Evolutionary conservation across 257 asterid genomes (phyloP).

Genomic region (Forsythia viridissima): DNA sequence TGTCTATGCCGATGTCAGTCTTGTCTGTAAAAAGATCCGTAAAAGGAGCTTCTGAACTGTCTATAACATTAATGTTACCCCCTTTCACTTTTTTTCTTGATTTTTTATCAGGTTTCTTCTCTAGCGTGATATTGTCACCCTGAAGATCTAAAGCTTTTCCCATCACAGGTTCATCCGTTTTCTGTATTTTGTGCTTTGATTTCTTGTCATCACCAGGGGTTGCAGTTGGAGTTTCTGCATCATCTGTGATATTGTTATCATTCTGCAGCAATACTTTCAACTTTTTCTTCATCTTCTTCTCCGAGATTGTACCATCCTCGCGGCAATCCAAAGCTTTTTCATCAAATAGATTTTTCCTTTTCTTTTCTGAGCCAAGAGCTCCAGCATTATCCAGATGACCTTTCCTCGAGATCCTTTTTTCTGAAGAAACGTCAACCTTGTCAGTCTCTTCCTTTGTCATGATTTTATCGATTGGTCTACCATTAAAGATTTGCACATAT

Average conservation of each 20-base stretch:
- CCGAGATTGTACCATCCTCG: constrained; percentile 27
- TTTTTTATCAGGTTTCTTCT: constrained; percentile 32
- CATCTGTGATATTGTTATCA: constrained; percentile 20
- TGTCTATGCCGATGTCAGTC: constrained; percentile 15
- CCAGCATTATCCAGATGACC: constrained; percentile 17
- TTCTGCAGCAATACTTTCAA: constrained; percentile 26
- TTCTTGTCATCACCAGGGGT: constrained; percentile 31
- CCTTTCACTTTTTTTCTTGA: constrained; percentile 36
- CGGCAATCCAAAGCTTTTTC: constrained; percentile 26
- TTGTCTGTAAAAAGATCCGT: constrained; percentile 44
- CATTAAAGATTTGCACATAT: constrained; percentile 58
- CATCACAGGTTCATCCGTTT: constrained; percentile 19
- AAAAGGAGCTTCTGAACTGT: constrained; percentile 66
- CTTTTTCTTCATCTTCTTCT: constrained; percentile 37
- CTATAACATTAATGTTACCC: constrained; percentile 38
- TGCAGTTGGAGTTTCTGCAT: constrained; percentile 12
- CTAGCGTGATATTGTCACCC: constrained; percentile 9
- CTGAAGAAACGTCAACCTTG: constrained; percentile 24
- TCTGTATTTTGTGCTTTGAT: constrained; percentile 44
- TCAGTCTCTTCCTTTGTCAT: constrained; percentile 43
- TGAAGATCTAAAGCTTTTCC: constrained; percentile 30
- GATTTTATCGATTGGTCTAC: constrained; percentile 54
- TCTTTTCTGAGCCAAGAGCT: constrained; percentile 29
- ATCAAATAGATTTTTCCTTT: constrained; percentile 28
- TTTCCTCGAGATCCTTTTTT: constrained; percentile 30